These are phyloP conservation scores for Santalum album DNA, from an alignment of 164 flowering plant genomes.

Conservation along the genomic window DNA sequence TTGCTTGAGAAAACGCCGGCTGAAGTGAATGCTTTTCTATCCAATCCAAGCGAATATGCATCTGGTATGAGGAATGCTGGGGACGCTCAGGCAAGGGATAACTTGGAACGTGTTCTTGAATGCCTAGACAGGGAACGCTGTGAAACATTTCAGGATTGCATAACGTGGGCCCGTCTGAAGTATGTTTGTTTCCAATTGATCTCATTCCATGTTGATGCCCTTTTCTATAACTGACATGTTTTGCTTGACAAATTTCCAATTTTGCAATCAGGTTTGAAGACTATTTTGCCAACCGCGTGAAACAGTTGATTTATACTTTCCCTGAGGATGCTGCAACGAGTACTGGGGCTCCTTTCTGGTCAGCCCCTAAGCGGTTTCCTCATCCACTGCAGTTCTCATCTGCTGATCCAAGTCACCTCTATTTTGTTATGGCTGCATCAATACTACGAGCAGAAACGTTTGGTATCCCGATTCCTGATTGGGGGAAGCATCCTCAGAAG, in stretches of 20 bases:
- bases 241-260: too few relatives aligned
- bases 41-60: constrained; percentile 56
- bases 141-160: constrained; percentile 69
- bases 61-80: constrained; percentile 62
- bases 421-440: constrained; percentile 63
- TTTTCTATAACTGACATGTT: too few relatives aligned
- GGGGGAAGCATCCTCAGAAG: constrained; percentile 43
- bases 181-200: too few relatives aligned
- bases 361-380: constrained; percentile 87
- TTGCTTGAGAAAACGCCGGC: constrained; percentile 89
- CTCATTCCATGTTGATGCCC: too few relatives aligned
- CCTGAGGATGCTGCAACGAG: constrained; percentile 79
- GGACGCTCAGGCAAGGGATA: constrained; percentile 85
- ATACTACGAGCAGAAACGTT: constrained; percentile 68
- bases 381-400: constrained; percentile 55
- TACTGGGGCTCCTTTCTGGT: constrained; percentile 79
- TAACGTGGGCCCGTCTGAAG: constrained; percentile 82
- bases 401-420: constrained; percentile 45
- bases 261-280: constrained; percentile 66
- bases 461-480: constrained; percentile 70
- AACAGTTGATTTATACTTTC: constrained; percentile 73
- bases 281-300: constrained; percentile 66
- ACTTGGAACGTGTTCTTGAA: constrained; percentile 69
- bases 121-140: constrained; percentile 72
- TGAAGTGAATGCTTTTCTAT: constrained; percentile 71